Percentiles rank a stretch among this genome's conserved stretches.
Evolutionary conservation across 345 rosid genomes (phyloP).

Genomic region (Acer campestre): DNA sequence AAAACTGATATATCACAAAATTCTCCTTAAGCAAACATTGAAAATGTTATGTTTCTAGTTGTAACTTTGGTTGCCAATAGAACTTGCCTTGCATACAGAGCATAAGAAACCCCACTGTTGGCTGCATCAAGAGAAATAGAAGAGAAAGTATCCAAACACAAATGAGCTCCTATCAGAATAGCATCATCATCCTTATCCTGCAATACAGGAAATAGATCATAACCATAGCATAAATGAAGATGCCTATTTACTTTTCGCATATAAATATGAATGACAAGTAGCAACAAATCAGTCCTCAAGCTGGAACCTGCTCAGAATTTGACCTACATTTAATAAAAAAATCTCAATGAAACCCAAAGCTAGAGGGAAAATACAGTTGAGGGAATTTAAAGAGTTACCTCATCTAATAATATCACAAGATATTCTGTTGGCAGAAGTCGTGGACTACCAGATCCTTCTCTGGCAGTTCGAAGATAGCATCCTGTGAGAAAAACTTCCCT

Average conservation of each 20-base stretch:
- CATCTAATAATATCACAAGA: slow-evolving; percentile 85
- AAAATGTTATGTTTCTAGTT: not conserved
- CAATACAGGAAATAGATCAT: slow-evolving; percentile 28
- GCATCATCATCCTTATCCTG: slow-evolving; percentile 92
- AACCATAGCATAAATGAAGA: slow-evolving; percentile 12
- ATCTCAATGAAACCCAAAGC: not conserved
- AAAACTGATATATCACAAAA: not conserved
- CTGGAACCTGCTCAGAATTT: not conserved
- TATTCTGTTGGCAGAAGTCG: slow-evolving; percentile 95
- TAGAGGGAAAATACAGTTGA: not conserved
- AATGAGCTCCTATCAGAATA: slow-evolving; percentile 74
- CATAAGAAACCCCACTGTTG: slow-evolving; percentile 64
- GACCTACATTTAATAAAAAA: not conserved
- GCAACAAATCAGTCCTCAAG: not conserved
- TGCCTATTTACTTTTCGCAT: not conserved
- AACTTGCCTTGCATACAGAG: slow-evolving; percentile 78
- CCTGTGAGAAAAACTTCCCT: slow-evolving; percentile 91
- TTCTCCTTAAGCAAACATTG: not conserved
- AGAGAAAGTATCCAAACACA: slow-evolving; percentile 85
- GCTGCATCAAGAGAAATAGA: slow-evolving; percentile 66
- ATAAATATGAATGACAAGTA: not conserved
- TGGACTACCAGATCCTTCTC: slow-evolving; percentile 78
- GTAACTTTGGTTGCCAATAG: not conserved
- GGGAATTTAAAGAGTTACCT: slow-evolving; percentile 46
- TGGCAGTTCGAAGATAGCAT: slow-evolving; percentile 87